A percentile compares a stretch with the other conserved stretches of the same genome.
phyloP scores from a whole-genome alignment of 2,329 filamentous ascomycete species.

The Cladosporium phlei region DNA sequence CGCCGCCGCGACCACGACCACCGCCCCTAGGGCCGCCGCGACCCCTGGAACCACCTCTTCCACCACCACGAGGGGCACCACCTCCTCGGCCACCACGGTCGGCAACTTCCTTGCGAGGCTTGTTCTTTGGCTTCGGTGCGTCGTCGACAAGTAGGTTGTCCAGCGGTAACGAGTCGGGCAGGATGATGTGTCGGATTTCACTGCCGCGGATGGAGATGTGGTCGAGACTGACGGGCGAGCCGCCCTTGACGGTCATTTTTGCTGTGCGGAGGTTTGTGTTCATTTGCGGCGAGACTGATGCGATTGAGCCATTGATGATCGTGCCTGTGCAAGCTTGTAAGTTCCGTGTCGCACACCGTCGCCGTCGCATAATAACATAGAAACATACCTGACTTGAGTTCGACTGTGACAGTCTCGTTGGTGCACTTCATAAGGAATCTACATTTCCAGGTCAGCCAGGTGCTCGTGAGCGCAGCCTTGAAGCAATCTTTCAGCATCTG shows the following conservation, averaged over 20 bases:
- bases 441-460: slow-evolving; percentile 31
- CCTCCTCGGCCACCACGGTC: slow-evolving; percentile 48
- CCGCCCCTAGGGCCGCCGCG: slow-evolving; percentile 38
- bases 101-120: slow-evolving; percentile 84
- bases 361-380: not conserved
- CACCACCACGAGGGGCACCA: slow-evolving; percentile 45
- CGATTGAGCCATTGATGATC: slow-evolving; percentile 94
- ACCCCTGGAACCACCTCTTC: slow-evolving; percentile 44
- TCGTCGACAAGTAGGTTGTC: slow-evolving; percentile 96
- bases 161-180: slow-evolving; percentile 89
- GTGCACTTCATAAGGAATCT: slow-evolving; percentile 99
- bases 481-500: slow-evolving; percentile 44
- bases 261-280: slow-evolving; percentile 93
- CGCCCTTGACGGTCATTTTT: slow-evolving; percentile 89
- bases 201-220: slow-evolving; percentile 96
- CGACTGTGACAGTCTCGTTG: slow-evolving; percentile 97
- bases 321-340: slow-evolving; percentile 57
- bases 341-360: not conserved
- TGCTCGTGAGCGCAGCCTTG: slow-evolving; percentile 36
- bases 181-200: slow-evolving; percentile 93
- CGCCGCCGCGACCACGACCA: slow-evolving; percentile 28
- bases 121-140: slow-evolving; percentile 98
- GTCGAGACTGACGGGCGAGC: slow-evolving; percentile 82
- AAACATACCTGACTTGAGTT: slow-evolving; percentile 94
- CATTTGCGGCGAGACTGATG: slow-evolving; percentile 96